Evolutionary conservation across 1,284 basidiomycete genomes (phyloP).

Genomic region (Pascua sp.): DNA sequence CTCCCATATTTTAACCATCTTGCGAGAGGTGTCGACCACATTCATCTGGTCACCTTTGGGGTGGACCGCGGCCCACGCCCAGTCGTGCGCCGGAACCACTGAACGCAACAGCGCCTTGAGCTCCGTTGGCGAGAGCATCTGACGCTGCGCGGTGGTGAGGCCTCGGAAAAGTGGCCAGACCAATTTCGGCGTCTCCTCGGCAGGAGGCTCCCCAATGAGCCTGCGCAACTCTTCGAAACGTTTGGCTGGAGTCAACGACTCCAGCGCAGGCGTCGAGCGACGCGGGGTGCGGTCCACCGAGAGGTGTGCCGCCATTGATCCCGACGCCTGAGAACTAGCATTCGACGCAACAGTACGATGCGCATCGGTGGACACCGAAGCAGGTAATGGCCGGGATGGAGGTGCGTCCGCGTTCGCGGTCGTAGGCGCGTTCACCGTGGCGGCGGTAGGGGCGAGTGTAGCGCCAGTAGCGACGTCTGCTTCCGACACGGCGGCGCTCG

Average conservation of each 20-base stretch:
- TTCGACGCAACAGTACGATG: too few relatives aligned
- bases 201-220: neutral
- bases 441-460: too few relatives aligned
- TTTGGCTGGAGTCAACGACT: too few relatives aligned
- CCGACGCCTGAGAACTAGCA: too few relatives aligned
- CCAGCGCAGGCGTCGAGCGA: too few relatives aligned
- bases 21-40: neutral
- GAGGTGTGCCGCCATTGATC: too few relatives aligned
- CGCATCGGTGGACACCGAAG: too few relatives aligned
- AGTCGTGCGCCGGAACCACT: slow-evolving; percentile 13
- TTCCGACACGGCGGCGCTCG: slow-evolving; percentile 1
- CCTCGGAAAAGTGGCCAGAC: slow-evolving; percentile 1
- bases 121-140: slow-evolving; percentile 2
- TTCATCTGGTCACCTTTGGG: neutral
- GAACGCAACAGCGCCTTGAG: slow-evolving; percentile 10
- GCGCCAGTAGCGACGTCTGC: neutral
- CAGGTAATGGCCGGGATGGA: too few relatives aligned
- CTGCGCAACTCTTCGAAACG: too few relatives aligned
- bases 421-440: too few relatives aligned
- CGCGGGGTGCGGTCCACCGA: too few relatives aligned
- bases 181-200: neutral
- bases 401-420: too few relatives aligned
- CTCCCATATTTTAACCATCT: slow-evolving; percentile 6
- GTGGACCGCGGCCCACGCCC: slow-evolving; percentile 4
- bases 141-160: slow-evolving; percentile 6